Percentiles rank a stretch among this genome's conserved stretches.
These are phyloP conservation scores for Exobasidium cylindrosporum DNA, from an alignment of 1,284 basidiomycete species.

Conservation along the genomic window DNA sequence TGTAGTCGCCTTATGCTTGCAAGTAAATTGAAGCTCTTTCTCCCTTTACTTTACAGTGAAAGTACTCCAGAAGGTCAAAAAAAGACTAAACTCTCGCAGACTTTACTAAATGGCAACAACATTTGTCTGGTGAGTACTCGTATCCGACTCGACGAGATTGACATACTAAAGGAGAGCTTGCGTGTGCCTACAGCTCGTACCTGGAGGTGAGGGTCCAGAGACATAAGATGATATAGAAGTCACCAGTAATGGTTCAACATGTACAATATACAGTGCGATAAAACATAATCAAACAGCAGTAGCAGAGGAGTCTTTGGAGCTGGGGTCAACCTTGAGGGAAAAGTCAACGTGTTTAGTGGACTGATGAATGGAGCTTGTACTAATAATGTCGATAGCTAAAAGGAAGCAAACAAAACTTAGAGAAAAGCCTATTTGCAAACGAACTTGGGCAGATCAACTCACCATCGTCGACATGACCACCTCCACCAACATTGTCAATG, in stretches of 20 bases:
- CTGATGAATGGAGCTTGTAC: slow-evolving; percentile 50
- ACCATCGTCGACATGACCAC: slow-evolving; percentile 43
- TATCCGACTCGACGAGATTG: neutral
- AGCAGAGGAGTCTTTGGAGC: slow-evolving; percentile 1
- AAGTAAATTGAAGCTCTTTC: neutral
- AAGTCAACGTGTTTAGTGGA: slow-evolving; percentile 54
- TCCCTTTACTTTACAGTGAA: slow-evolving; percentile 64
- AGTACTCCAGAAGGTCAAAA: slow-evolving; percentile 76
- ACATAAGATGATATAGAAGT: neutral
- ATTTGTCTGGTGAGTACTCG: slow-evolving; percentile 79
- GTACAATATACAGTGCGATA: no score
- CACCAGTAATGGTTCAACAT: no score
- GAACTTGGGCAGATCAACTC: slow-evolving; percentile 3
- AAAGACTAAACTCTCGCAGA: slow-evolving; percentile 80
- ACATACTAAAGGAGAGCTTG: neutral
- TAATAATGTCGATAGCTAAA: slow-evolving; percentile 51
- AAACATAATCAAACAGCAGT: neutral
- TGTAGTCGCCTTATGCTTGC: neutral
- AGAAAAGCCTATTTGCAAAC: neutral
- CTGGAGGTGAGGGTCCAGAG: slow-evolving; percentile 17
- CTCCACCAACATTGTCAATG: slow-evolving; percentile 37
- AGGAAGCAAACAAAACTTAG: neutral
- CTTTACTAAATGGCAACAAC: slow-evolving; percentile 92
- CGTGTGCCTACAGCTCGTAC: slow-evolving; percentile 12
- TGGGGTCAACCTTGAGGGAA: slow-evolving; percentile 50